Conservation (phyloP, 192 early-diverging fungal genomes). For the Coemansia asiatica region DNA sequence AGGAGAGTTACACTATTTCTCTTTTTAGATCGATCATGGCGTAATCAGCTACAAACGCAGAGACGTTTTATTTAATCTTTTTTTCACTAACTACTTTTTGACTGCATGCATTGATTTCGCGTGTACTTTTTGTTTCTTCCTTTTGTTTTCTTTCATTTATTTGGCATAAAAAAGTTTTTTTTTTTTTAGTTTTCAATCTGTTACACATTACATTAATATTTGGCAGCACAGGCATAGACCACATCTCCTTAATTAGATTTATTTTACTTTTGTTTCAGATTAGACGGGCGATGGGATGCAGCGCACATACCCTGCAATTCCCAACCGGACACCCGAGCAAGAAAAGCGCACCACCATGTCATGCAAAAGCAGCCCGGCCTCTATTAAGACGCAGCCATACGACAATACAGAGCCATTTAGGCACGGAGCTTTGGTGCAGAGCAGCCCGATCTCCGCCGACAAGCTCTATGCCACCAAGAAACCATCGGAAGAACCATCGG, state of each 20-base stretch:
- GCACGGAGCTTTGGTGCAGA: neutral
- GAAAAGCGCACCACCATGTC: neutral
- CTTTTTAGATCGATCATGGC: neutral
- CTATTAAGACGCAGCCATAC: constrained; percentile 6
- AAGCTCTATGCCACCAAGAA: constrained; percentile 12
- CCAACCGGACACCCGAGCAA: neutral
- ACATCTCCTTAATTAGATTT: too few species aligned
- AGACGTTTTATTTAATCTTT: neutral
- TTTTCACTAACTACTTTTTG: constrained; percentile 9
- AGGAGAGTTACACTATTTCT: neutral
- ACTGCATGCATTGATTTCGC: neutral
- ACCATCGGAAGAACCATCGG: neutral
- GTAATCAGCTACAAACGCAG: neutral
- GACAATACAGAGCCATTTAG: neutral
- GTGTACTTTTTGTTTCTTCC: neutral
- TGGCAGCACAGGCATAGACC: too few species aligned
- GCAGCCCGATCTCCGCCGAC: constrained; percentile 23
- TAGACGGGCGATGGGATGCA: constrained; percentile 11
- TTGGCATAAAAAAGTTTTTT: neutral
- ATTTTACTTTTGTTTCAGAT: neutral
- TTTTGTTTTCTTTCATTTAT: neutral
- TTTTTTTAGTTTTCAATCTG: neutral
- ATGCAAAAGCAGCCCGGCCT: neutral
- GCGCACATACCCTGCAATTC: neutral
- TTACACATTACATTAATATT: too few species aligned